A percentile compares a stretch with the other conserved stretches of the same genome.
These are phyloP conservation scores for Kalaharituber pfeilii DNA, from an alignment of 2,329 filamentous ascomycete genomes.

Conservation along the genomic window DNA sequence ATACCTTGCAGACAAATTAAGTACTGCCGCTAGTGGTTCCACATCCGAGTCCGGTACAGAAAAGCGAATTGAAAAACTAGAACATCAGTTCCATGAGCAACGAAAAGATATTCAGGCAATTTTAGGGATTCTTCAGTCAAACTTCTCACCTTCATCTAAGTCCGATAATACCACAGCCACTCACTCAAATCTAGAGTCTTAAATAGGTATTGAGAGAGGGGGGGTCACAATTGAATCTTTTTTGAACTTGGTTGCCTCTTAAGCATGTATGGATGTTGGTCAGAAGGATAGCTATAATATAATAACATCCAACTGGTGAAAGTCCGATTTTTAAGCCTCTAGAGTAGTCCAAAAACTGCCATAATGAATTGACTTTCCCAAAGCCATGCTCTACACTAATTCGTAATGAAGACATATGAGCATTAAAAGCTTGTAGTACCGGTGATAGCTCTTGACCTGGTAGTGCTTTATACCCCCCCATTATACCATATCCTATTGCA, in stretches of 20 bases:
- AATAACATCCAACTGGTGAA: not conserved
- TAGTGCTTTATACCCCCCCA: not conserved
- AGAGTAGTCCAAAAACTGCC: not conserved
- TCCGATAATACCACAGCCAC: too few species aligned
- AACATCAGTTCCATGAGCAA: too few species aligned
- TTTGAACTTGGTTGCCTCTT: not conserved
- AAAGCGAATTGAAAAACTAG: too few species aligned
- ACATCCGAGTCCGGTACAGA: too few species aligned
- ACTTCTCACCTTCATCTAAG: too few species aligned
- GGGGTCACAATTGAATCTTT: not conserved
- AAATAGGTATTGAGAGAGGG: too few species aligned
- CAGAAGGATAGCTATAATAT: not conserved
- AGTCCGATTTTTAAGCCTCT: not conserved
- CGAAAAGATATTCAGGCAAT: too few species aligned
- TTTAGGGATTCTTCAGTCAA: too few species aligned
- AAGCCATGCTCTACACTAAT: not conserved
- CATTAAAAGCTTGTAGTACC: not conserved
- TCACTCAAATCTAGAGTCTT: too few species aligned
- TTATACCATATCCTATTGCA: not conserved
- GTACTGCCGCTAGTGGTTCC: too few species aligned
- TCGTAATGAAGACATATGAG: not conserved
- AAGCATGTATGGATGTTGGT: constrained; percentile 1
- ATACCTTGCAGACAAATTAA: too few species aligned
- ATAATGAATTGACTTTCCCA: not conserved
- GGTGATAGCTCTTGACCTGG: not conserved